A percentile compares a stretch with the other conserved stretches of the same genome.
phyloP scores from a whole-genome alignment of 176 grass and related monocot species.

The Musa schizocarpa region DNA sequence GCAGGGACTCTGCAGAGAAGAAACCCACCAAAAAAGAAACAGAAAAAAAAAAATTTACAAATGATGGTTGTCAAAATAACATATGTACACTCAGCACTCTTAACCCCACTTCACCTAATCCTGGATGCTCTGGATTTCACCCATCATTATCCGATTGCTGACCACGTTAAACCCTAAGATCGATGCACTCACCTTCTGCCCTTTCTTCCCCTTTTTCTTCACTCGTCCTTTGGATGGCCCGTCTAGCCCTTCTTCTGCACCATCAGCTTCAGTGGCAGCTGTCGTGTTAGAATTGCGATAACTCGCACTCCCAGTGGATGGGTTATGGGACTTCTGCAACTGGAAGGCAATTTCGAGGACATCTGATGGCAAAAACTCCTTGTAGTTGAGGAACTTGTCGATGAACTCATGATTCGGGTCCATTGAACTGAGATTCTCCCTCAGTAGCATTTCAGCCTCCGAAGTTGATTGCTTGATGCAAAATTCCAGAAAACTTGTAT shows the following conservation, averaged over 20 bases:
- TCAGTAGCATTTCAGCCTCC: conserved; percentile 63
- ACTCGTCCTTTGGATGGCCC: conserved; percentile 20
- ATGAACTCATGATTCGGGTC: conserved; percentile 70
- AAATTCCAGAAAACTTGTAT: conserved; percentile 87
- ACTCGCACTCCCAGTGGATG: conserved; percentile 11
- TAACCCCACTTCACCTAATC: conserved; percentile 19
- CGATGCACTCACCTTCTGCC: conserved; percentile 73
- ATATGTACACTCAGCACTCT: no score
- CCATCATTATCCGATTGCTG: conserved; percentile 99
- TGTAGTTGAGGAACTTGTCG: conserved; percentile 89
- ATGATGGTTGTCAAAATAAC: no score
- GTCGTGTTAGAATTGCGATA: conserved; percentile 7
- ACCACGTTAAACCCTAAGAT: conserved; percentile 91
- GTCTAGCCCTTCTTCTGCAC: conserved; percentile 20
- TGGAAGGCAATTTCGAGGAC: conserved; percentile 78
- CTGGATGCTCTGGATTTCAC: conserved; percentile 80
- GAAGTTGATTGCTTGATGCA: conserved; percentile 72
- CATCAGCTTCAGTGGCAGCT: conserved; percentile 14
- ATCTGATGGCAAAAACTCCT: conserved; percentile 74
- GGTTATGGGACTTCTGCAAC: conserved; percentile 14
- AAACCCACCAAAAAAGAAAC: no score
- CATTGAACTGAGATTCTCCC: conserved; percentile 67
- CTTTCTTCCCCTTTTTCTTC: conserved; percentile 97
- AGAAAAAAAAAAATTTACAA: no score
- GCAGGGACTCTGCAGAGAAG: no score